Percentiles rank a stretch among this genome's conserved stretches.
Evolutionary conservation across 2,329 filamentous ascomycete species (phyloP).

Genomic region (Pseudocercospora crystallina): DNA sequence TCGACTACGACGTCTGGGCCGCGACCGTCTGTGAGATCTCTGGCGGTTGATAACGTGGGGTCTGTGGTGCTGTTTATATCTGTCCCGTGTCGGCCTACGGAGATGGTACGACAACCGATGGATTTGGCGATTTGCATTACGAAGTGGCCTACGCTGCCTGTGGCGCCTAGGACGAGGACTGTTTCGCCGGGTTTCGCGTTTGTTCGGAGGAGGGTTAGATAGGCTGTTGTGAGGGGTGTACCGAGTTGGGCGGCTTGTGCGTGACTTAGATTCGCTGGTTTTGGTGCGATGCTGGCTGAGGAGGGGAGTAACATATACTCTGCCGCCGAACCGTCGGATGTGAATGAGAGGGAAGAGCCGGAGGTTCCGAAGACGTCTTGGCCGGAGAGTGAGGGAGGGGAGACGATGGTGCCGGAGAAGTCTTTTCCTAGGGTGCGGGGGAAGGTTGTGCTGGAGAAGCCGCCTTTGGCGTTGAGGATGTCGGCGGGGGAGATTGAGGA

Average conservation of each 20-base stretch:
- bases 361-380: not conserved
- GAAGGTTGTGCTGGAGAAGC: constrained; percentile 29
- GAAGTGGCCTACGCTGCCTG: too few relatives aligned
- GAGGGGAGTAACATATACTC: too few relatives aligned
- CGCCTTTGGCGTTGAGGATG: constrained; percentile 31
- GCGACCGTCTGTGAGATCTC: constrained; percentile 15
- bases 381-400: not conserved
- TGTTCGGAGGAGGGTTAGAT: too few relatives aligned
- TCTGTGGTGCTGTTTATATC: not conserved
- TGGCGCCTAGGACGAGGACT: too few relatives aligned
- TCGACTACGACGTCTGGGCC: constrained; percentile 30
- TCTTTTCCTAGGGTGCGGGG: constrained; percentile 23
- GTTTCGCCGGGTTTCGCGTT: too few relatives aligned
- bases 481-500: constrained; percentile 34
- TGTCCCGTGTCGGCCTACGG: constrained; percentile 1
- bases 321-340: too few relatives aligned
- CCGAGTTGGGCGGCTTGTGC: too few relatives aligned
- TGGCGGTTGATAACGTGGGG: constrained; percentile 3
- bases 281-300: too few relatives aligned
- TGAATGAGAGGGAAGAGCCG: too few relatives aligned
- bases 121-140: too few relatives aligned
- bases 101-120: not conserved
- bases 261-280: too few relatives aligned
- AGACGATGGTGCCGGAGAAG: constrained; percentile 1
- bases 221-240: too few relatives aligned